These are phyloP conservation scores for Neofusicoccum sp. DNA, from an alignment of 2,329 filamentous ascomycete genomes.

Conservation along the genomic window DNA sequence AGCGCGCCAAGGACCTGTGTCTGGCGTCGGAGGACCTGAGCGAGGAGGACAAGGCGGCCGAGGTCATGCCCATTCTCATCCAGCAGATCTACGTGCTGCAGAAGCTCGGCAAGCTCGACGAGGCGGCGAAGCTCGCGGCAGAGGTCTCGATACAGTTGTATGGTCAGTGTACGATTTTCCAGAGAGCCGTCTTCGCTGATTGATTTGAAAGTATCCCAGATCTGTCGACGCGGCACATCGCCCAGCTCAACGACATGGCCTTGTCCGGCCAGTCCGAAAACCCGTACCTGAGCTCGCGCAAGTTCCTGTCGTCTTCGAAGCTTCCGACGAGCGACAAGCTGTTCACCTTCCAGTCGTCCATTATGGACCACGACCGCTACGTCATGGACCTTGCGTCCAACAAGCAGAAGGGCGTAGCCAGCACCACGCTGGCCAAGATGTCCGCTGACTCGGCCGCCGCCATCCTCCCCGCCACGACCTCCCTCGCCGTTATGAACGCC, in stretches of 20 bases:
- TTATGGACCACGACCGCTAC: conserved; percentile 62
- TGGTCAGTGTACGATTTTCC: conserved; percentile 28
- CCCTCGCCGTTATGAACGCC: conserved; percentile 65
- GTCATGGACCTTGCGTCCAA: conserved; percentile 64
- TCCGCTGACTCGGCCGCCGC: conserved; percentile 37
- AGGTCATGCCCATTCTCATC: conserved; percentile 71
- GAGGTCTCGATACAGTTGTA: conserved; percentile 63
- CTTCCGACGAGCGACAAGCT: conserved; percentile 60
- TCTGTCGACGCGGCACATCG: conserved; percentile 63
- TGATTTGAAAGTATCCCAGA: conserved; percentile 58
- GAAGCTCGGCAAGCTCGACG: conserved; percentile 62
- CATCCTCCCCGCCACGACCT: conserved; percentile 51
- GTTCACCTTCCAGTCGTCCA: conserved; percentile 68
- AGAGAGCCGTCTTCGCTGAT: background rate
- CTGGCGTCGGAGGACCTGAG: conserved; percentile 69
- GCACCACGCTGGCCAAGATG: conserved; percentile 49
- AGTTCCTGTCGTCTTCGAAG: conserved; percentile 50
- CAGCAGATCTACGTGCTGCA: conserved; percentile 73
- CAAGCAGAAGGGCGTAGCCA: conserved; percentile 65
- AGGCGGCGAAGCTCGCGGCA: conserved; percentile 63
- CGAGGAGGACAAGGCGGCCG: conserved; percentile 70
- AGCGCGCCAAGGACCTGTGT: conserved; percentile 68
- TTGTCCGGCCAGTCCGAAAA: conserved; percentile 53
- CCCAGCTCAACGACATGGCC: conserved; percentile 63
- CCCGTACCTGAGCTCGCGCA: conserved; percentile 65